Conservation (phyloP, 306 rosid species). For the Quillaja saponaria region DNA sequence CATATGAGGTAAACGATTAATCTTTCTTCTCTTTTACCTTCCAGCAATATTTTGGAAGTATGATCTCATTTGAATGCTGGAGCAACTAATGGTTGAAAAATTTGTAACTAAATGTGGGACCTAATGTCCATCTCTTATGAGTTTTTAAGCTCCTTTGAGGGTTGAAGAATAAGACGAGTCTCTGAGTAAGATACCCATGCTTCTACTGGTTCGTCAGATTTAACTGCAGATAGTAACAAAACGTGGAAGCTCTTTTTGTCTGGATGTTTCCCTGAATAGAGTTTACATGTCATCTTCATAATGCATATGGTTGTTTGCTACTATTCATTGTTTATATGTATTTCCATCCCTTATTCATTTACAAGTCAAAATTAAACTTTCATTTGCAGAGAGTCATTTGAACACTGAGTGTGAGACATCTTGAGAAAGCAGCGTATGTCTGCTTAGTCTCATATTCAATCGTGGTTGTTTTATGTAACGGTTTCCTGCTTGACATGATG, state of each 20-base stretch:
- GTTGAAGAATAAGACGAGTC: no score
- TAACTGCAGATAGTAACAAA: background rate
- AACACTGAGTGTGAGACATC: background rate
- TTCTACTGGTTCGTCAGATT: no score
- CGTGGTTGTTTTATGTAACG: no score
- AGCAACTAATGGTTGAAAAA: background rate
- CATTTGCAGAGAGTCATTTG: no score
- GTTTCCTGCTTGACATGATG: background rate
- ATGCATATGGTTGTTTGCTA: constrained; percentile 7
- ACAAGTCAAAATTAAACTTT: no score
- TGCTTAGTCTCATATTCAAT: constrained; percentile 5
- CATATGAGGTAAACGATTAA: constrained; percentile 74
- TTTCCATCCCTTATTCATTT: no score
- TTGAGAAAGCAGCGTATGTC: constrained; percentile 1
- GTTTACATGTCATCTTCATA: constrained; percentile 4
- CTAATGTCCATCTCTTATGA: no score
- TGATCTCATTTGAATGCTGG: background rate
- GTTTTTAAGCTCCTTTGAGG: no score
- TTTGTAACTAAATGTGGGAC: no score
- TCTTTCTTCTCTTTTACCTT: constrained; percentile 20
- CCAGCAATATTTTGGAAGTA: constrained; percentile 8
- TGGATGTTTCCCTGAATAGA: constrained; percentile 14
- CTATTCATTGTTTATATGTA: background rate
- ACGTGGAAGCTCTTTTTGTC: constrained; percentile 6
- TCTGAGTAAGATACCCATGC: no score